phyloP scores from a whole-genome alignment of 768 basidiomycete genomes.

The Neoboletus magnificus region DNA sequence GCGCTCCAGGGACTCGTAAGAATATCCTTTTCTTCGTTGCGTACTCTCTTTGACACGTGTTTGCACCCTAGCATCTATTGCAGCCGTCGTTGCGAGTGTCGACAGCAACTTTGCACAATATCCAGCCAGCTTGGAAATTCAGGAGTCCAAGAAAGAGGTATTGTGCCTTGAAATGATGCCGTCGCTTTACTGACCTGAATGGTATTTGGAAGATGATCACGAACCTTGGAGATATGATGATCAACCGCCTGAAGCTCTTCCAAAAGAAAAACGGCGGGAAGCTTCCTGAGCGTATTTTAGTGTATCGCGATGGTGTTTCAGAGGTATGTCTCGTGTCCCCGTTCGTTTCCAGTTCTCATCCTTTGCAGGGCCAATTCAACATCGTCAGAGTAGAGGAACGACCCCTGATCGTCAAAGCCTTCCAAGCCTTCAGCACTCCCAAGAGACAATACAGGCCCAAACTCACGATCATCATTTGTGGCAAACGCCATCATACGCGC shows the following conservation, averaged over 20 bases:
- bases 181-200: background rate
- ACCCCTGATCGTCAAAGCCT: constrained; percentile 42
- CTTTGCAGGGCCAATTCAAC: constrained; percentile 44
- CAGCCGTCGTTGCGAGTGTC: constrained; percentile 51
- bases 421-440: constrained; percentile 36
- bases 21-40: background rate
- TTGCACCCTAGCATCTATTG: constrained; percentile 39
- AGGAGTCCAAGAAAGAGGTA: constrained; percentile 67
- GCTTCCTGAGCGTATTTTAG: constrained; percentile 46
- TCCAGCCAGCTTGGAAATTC: constrained; percentile 48
- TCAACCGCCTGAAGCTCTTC: constrained; percentile 43
- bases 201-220: constrained; percentile 41
- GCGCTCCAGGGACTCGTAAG: constrained; percentile 48
- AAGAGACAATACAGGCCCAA: constrained; percentile 42
- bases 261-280: constrained; percentile 29
- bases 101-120: constrained; percentile 47
- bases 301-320: constrained; percentile 76
- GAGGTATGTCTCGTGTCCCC: constrained; percentile 44
- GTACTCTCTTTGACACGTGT: background rate
- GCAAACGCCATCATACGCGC: constrained; percentile 57
- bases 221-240: constrained; percentile 48
- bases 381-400: constrained; percentile 43
- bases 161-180: background rate
- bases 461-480: constrained; percentile 53
- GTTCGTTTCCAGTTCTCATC: constrained; percentile 10